Percentiles rank a stretch among this genome's conserved stretches.
Conservation (phyloP, 108 stramenopile species). For the Conticribra guillardii region DNA sequence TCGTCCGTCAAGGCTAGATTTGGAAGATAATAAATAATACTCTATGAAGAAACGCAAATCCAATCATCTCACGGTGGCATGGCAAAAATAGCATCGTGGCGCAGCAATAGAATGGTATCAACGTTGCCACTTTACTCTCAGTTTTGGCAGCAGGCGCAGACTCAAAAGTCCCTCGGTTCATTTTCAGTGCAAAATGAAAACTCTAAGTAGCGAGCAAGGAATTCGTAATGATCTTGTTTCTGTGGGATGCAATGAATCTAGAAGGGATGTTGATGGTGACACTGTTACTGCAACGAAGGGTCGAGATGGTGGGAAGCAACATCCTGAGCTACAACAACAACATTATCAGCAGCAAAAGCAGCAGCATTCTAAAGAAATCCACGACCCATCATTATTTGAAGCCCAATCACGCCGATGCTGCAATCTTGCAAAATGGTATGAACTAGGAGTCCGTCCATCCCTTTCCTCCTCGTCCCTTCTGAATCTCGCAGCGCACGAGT, state of each 20-base stretch:
- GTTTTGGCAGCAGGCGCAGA: not conserved
- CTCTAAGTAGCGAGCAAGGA: not conserved
- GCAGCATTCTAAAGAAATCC: slow-evolving; percentile 1
- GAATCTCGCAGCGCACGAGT: slow-evolving; percentile 28
- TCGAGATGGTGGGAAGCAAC: too few relatives aligned
- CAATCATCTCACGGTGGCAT: too few relatives aligned
- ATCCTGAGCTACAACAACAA: slow-evolving; percentile 2
- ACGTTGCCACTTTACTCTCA: not conserved
- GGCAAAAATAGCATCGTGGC: too few relatives aligned
- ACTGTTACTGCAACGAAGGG: too few relatives aligned
- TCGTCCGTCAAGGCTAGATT: too few relatives aligned
- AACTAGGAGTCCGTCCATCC: slow-evolving; percentile 42
- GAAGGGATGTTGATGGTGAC: too few relatives aligned
- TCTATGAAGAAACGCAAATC: too few relatives aligned
- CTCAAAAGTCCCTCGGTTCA: not conserved
- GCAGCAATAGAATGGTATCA: not conserved
- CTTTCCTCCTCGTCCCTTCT: slow-evolving; percentile 21
- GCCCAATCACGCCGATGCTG: slow-evolving; percentile 27
- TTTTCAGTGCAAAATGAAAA: not conserved
- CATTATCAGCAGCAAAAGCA: not conserved
- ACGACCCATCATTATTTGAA: slow-evolving; percentile 32
- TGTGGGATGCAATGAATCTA: too few relatives aligned
- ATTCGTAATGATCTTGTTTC: too few relatives aligned
- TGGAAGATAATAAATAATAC: too few relatives aligned
- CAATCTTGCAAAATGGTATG: slow-evolving; percentile 40